Evolutionary conservation across 1,284 basidiomycete genomes (phyloP).

Genomic region (Meripilus lineatus): DNA sequence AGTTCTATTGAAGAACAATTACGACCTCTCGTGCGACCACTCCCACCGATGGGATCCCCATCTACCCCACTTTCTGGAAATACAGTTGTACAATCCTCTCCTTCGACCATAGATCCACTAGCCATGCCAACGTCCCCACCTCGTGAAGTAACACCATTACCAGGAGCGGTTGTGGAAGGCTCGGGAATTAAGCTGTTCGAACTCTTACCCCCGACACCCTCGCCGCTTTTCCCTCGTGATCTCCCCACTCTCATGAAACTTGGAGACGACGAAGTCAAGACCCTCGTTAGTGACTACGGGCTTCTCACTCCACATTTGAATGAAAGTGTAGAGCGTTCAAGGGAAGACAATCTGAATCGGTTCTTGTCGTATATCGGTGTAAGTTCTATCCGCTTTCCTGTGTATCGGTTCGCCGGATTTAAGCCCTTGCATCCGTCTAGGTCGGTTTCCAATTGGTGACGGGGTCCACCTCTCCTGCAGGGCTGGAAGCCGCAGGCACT

Average conservation of each 20-base stretch:
- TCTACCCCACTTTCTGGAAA: constrained; percentile 9
- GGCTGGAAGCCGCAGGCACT: background rate
- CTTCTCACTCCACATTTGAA: constrained; percentile 14
- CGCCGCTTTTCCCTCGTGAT: constrained; percentile 27
- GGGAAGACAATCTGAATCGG: constrained; percentile 36
- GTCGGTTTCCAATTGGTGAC: constrained; percentile 15
- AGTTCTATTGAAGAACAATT: constrained; percentile 36
- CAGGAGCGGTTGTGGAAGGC: background rate
- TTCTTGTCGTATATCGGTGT: constrained; percentile 46
- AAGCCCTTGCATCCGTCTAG: constrained; percentile 3
- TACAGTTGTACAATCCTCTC: constrained; percentile 14
- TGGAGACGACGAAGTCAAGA: constrained; percentile 33
- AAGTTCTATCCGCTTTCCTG: constrained; percentile 17
- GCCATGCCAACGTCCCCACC: constrained; percentile 21
- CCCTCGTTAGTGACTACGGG: constrained; percentile 39
- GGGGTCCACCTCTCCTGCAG: constrained; percentile 3
- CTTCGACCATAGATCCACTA: constrained; percentile 23
- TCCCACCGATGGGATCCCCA: constrained; percentile 28
- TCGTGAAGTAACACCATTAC: background rate
- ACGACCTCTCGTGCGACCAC: constrained; percentile 40
- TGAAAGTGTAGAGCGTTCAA: background rate
- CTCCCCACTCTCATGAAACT: constrained; percentile 36
- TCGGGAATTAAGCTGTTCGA: background rate
- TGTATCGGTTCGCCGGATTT: background rate
- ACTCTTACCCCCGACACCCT: constrained; percentile 18